Evolutionary conservation across 2,329 filamentous ascomycete genomes (phyloP).

Genomic region (Drechslerella coelobrocha): DNA sequence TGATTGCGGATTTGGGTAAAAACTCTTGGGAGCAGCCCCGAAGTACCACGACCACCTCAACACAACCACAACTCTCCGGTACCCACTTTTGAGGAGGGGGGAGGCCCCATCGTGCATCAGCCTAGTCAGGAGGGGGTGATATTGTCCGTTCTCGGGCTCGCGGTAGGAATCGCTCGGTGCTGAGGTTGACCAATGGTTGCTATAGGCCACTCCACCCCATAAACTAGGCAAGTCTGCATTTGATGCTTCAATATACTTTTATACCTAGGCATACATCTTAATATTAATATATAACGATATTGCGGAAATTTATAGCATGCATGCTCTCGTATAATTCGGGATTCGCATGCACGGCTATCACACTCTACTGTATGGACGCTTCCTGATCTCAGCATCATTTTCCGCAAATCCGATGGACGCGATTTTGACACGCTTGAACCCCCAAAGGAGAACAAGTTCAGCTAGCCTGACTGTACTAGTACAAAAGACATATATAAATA

Average conservation of each 20-base stretch:
- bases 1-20: conserved; percentile 3
- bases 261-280: neutral
- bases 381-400: no score
- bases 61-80: conserved; percentile 50
- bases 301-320: no score
- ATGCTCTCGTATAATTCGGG: no score
- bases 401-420: no score
- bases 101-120: conserved; percentile 27
- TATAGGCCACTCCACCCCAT: neutral
- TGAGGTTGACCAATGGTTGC: no score
- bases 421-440: no score
- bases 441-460: no score
- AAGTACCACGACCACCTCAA: conserved; percentile 49
- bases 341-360: no score
- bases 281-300: conserved; percentile 4
- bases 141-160: neutral
- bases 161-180: no score
- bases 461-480: no score
- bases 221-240: neutral
- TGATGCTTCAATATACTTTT: no score
- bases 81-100: conserved; percentile 39
- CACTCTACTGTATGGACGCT: no score
- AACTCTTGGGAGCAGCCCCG: conserved; percentile 11
- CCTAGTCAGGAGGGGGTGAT: conserved; percentile 23
- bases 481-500: neutral